A percentile compares a stretch with the other conserved stretches of the same genome.
Conservation (phyloP, 768 basidiomycete genomes). For the Suillus americanus region DNA sequence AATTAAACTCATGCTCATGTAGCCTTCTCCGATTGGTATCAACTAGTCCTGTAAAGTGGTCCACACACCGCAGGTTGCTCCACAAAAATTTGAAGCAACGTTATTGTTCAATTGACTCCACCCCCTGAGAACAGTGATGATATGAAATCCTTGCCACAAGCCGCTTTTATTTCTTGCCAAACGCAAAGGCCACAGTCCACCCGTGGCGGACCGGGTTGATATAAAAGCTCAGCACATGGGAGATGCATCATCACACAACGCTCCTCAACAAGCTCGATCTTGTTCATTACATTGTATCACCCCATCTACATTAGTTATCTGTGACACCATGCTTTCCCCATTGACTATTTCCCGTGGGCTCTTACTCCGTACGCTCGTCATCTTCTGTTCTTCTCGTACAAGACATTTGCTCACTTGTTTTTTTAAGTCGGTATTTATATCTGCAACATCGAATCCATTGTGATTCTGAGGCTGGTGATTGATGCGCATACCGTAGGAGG, state of each 20-base stretch:
- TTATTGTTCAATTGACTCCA: not conserved
- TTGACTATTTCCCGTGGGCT: conserved; percentile 18
- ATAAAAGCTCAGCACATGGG: not conserved
- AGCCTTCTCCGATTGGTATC: not conserved
- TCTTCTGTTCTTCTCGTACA: not conserved
- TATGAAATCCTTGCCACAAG: not conserved
- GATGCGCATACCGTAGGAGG: conserved; percentile 20
- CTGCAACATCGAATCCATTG: conserved; percentile 11
- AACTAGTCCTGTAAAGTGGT: not conserved
- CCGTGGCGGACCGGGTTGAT: not conserved
- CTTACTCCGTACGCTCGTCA: conserved; percentile 18
- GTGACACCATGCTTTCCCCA: conserved; percentile 25
- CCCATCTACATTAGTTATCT: conserved; percentile 13
- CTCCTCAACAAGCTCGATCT: conserved; percentile 2
- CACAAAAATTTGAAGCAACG: not conserved
- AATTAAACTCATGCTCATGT: not conserved
- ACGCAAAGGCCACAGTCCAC: not conserved
- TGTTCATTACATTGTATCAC: conserved; percentile 8
- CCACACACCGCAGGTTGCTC: not conserved
- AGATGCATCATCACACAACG: not conserved
- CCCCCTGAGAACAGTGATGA: not conserved
- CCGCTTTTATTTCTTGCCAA: not conserved
- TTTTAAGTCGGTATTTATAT: conserved; percentile 18
- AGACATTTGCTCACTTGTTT: not conserved
- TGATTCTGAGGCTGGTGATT: conserved; percentile 18